Evolutionary conservation across 768 basidiomycete species (phyloP).

Genomic region (Lentinula raphanica): DNA sequence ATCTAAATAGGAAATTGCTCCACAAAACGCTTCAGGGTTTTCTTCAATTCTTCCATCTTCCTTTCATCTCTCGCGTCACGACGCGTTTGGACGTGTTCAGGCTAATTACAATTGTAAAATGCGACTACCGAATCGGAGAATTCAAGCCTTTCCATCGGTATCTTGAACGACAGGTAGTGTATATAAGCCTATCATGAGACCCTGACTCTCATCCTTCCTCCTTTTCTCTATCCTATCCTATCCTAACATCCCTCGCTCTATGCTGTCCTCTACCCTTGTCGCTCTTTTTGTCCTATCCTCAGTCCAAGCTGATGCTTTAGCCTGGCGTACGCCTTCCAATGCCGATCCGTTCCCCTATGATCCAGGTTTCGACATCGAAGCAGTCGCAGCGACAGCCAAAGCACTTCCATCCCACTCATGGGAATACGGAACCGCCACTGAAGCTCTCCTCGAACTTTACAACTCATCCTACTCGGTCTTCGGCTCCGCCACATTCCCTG

Average conservation of each 20-base stretch:
- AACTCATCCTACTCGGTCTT: slow-evolving; percentile 27
- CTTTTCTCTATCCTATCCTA: neutral
- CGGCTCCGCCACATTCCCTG: slow-evolving; percentile 21
- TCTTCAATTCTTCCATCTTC: neutral
- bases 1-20: neutral
- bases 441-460: slow-evolving; percentile 40
- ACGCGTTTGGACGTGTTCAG: neutral
- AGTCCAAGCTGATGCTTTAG: neutral
- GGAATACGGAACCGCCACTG: slow-evolving; percentile 40
- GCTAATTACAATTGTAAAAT: no score
- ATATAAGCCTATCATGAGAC: neutral
- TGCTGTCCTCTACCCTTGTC: neutral
- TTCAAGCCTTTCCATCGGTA: no score
- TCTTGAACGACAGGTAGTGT: no score
- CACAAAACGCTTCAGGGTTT: neutral
- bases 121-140: no score
- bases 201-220: neutral
- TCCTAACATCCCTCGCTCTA: neutral
- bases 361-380: slow-evolving; percentile 33
- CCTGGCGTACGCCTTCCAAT: neutral
- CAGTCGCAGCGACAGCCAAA: slow-evolving; percentile 26
- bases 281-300: neutral
- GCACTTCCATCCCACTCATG: slow-evolving; percentile 40
- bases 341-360: slow-evolving; percentile 23
- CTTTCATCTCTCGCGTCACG: neutral